Base-by-base conservation (phyloP, 2,329 filamentous ascomycete species). In the Fusarium sp. region DNA sequence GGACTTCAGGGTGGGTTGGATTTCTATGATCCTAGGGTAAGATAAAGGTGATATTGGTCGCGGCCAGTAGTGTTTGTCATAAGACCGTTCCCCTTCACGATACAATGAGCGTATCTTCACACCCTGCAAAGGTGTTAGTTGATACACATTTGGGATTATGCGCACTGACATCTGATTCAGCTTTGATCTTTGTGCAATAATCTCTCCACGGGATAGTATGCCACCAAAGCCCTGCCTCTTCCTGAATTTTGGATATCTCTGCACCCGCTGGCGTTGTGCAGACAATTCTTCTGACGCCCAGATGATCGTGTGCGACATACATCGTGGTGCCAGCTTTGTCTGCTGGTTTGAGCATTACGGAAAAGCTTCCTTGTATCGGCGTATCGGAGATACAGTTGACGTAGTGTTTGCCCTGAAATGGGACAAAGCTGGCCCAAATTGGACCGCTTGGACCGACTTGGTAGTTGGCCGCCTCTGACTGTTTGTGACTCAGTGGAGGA, bases 111-210 rank as follows among this genome's bases (percentile, higher is more conserved):
- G 41, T 6, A 44, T 13, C 4, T 44, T 44, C 1, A 44, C 4
- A 1, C 41, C 20, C 41, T 44, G 8, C 5, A 10, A 2, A 9
- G 20, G 6, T 10, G 8, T 44, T 18, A 44, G 41, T 10, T 16
- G 5, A 16, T 22, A 4, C 1, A 24, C 0, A 5, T 11, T 16
- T n/a, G 20, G 4, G 20, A n/a, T 2, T 6, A 24, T 11, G 3
- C 9, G 4, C 8, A 24, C 20, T 20, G 20, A 44, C 41, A 44
- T 44, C 41, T 24, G 15, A 24, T 44, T 16, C 41, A 24, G 22
- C 41, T 15, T 44, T 4, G 8, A 44, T 24, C 0, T 16, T 10
- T 7, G 3, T 6, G 6, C 20, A 44, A 22, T 44, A 8, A 8
- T 44, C 41, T 3, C 0, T 16, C 20, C 0, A 24, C 5, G 22